Conservation (phyloP, 2,329 filamentous ascomycete genomes). For the Cordyceps fumosorosea region DNA sequence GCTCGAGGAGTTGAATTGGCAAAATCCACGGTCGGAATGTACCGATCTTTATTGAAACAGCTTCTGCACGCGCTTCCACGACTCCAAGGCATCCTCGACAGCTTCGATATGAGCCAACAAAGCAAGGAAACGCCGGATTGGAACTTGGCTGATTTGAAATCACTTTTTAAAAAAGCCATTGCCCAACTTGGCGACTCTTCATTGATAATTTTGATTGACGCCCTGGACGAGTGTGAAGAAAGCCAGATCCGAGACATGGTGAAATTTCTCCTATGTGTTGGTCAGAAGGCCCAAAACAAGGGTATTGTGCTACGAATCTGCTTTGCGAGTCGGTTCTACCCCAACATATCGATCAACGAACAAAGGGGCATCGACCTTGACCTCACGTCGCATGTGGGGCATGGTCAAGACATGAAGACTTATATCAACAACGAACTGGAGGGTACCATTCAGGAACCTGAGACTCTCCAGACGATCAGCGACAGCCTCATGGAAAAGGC, state of each 20-base stretch:
- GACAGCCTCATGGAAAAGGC: constrained; percentile 29
- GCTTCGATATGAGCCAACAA: not conserved
- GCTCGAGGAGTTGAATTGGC: constrained; percentile 37
- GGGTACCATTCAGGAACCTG: not conserved
- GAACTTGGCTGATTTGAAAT: not conserved
- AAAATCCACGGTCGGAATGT: constrained; percentile 39
- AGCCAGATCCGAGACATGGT: constrained; percentile 35
- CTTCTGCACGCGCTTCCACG: constrained; percentile 28
- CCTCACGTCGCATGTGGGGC: constrained; percentile 21
- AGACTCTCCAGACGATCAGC: not conserved
- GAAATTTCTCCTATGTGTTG: constrained; percentile 31
- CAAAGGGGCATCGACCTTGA: constrained; percentile 21
- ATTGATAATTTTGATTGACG: constrained; percentile 31
- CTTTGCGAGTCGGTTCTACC: constrained; percentile 44
- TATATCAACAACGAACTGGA: constrained; percentile 16
- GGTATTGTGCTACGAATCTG: constrained; percentile 26
- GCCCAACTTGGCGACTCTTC: not conserved
- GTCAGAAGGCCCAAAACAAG: constrained; percentile 18
- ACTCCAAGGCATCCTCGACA: not conserved
- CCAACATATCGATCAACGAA: constrained; percentile 39
- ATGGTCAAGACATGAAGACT: constrained; percentile 19
- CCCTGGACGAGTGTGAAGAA: constrained; percentile 43
- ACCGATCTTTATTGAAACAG: constrained; percentile 40
- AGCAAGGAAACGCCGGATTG: not conserved
- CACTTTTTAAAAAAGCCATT: not conserved